A percentile compares a stretch with the other conserved stretches of the same genome.
These are phyloP conservation scores for Mucor plumbeus DNA, from an alignment of 371 early-diverging fungal species.

Conservation along the genomic window DNA sequence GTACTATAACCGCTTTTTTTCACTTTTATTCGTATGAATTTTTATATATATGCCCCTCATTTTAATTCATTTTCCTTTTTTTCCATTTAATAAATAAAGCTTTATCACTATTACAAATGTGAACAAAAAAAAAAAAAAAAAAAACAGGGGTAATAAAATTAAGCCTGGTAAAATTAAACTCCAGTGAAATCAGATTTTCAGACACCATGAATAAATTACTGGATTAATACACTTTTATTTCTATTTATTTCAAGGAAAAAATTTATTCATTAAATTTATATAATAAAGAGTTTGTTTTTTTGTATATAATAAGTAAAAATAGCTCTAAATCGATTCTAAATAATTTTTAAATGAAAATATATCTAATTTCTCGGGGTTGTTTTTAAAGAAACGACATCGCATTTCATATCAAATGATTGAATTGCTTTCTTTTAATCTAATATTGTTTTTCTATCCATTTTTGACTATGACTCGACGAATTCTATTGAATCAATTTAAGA, in stretches of 20 bases:
- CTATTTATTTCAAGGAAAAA: no score
- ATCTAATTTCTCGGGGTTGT: not conserved
- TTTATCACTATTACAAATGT: not conserved
- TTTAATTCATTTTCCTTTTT: not conserved
- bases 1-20: not conserved
- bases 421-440: no score
- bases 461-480: not conserved
- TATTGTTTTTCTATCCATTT: no score
- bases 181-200: no score
- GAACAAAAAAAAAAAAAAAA: not conserved
- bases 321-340: not conserved
- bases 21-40: conserved; percentile 2
- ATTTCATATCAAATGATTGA: no score
- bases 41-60: not conserved
- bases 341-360: not conserved
- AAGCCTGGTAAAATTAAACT: no score
- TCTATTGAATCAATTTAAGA: not conserved
- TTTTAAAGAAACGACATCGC: not conserved
- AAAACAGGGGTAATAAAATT: not conserved
- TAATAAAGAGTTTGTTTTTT: no score
- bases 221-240: no score
- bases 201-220: no score
- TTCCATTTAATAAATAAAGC: not conserved
- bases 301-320: no score
- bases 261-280: no score